A percentile compares a stretch with the other conserved stretches of the same genome.
phyloP scores from a whole-genome alignment of 164 flowering plant genomes.

The Magnolia changhungtana region DNA sequence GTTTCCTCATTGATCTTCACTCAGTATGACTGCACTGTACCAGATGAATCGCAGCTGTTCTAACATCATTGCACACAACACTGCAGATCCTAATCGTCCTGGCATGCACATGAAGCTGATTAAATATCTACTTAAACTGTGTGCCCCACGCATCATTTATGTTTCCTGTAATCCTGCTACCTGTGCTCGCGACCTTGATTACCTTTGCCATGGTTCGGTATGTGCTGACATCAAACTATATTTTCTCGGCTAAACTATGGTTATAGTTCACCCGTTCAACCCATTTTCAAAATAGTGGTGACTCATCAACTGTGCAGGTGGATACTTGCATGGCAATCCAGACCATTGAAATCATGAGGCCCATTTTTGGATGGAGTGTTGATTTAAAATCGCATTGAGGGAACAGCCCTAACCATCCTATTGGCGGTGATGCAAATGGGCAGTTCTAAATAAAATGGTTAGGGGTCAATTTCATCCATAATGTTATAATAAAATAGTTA shows the following conservation, averaged over 20 bases:
- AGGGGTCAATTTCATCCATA: neutral
- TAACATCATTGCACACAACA: neutral
- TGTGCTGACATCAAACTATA: constrained; percentile 17
- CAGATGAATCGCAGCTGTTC: neutral
- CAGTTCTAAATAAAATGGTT: neutral
- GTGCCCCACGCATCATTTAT: constrained; percentile 69
- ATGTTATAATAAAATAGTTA: too few relatives aligned
- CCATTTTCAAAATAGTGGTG: neutral
- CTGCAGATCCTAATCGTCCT: constrained; percentile 97
- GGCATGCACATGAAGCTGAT: constrained; percentile 97
- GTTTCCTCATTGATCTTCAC: neutral
- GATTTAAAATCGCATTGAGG: neutral
- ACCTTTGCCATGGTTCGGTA: constrained; percentile 92
- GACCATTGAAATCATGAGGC: neutral
- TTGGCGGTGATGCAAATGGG: neutral
- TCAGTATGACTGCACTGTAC: too few relatives aligned
- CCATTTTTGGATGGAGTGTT: neutral
- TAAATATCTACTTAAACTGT: constrained; percentile 70
- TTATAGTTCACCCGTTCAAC: neutral
- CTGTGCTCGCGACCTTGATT: constrained; percentile 97
- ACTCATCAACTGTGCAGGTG: neutral
- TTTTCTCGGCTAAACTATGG: neutral
- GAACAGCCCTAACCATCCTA: neutral
- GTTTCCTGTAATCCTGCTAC: constrained; percentile 98
- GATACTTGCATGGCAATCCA: neutral